Evolutionary conservation across 441 rosid species (phyloP).

Genomic region (Eugenia klotzschiana): DNA sequence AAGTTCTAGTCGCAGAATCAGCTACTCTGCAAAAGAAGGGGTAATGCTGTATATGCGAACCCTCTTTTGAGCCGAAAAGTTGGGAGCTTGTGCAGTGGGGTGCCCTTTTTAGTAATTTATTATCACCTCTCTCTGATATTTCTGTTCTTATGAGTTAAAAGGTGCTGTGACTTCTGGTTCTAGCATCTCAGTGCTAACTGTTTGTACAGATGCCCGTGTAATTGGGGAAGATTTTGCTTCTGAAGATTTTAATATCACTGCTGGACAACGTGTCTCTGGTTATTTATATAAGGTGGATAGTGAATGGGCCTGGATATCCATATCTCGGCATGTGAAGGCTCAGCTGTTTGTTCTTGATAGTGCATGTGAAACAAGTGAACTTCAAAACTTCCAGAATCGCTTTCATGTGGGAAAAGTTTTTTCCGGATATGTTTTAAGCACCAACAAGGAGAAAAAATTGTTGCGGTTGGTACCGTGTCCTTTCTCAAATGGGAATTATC

Average conservation of each 20-base stretch:
- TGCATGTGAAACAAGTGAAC: constrained; percentile 60
- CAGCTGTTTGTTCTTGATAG: constrained; percentile 67
- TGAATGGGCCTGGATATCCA: constrained; percentile 80
- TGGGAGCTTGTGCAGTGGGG: not conserved
- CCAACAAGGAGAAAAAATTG: constrained; percentile 55
- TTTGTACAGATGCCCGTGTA: constrained; percentile 28
- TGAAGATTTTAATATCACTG: constrained; percentile 34
- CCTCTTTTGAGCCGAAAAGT: not conserved
- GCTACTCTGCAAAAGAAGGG: not conserved
- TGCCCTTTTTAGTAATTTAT: not conserved
- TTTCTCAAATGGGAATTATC: constrained; percentile 13
- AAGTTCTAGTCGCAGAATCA: not conserved
- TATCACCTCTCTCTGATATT: not conserved
- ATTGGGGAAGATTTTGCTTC: constrained; percentile 12
- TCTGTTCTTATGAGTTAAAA: not conserved
- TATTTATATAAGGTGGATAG: constrained; percentile 78
- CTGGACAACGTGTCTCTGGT: constrained; percentile 52
- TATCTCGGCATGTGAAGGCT: constrained; percentile 68
- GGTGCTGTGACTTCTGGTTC: not conserved
- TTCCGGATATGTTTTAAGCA: constrained; percentile 51
- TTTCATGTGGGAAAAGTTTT: constrained; percentile 58
- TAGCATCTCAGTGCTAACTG: not conserved
- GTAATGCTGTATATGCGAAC: not conserved
- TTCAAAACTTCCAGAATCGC: constrained; percentile 49
- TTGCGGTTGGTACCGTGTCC: constrained; percentile 64